These are phyloP conservation scores for Colletotrichum somersetense DNA, from an alignment of 2,329 filamentous ascomycete genomes.

Conservation along the genomic window DNA sequence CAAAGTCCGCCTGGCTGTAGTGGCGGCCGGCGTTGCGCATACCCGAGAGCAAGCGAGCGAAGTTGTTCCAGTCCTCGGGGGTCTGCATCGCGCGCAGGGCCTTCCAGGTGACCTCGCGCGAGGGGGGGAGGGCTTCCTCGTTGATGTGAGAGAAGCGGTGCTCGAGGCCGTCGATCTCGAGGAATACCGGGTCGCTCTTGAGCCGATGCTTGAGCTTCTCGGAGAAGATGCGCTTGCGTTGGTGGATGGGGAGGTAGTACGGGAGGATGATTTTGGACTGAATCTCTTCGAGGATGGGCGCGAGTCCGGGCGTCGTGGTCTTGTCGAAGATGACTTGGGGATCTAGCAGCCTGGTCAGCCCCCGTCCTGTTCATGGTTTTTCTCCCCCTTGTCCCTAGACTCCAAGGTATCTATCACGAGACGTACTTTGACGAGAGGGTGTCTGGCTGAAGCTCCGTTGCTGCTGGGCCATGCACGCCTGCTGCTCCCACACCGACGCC, in stretches of 20 bases:
- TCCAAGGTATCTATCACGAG: slow-evolving; percentile 1
- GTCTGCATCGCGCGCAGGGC: slow-evolving; percentile 62
- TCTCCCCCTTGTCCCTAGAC: not conserved
- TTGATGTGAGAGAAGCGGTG: slow-evolving; percentile 64
- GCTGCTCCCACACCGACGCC: slow-evolving; percentile 37
- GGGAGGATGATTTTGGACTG: slow-evolving; percentile 73
- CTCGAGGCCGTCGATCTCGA: slow-evolving; percentile 70
- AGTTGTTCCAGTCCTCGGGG: slow-evolving; percentile 64
- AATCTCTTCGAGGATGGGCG: slow-evolving; percentile 64
- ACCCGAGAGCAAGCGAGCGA: slow-evolving; percentile 65
- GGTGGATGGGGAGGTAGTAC: slow-evolving; percentile 65
- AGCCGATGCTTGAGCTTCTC: slow-evolving; percentile 61
- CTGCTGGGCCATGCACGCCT: slow-evolving; percentile 35
- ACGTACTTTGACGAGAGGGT: slow-evolving; percentile 34
- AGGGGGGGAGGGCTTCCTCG: slow-evolving; percentile 57
- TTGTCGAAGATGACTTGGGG: slow-evolving; percentile 60
- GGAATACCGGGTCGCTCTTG: slow-evolving; percentile 66
- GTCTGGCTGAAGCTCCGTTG: slow-evolving; percentile 42
- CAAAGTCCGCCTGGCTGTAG: slow-evolving; percentile 52
- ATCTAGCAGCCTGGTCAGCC: slow-evolving; percentile 1
- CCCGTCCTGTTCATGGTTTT: too few species aligned
- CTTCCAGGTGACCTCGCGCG: slow-evolving; percentile 52
- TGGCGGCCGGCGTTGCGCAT: slow-evolving; percentile 57
- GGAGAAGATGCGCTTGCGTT: slow-evolving; percentile 67
- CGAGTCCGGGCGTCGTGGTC: slow-evolving; percentile 66